Conservation (phyloP, 2,329 filamentous ascomycete species). For the Monilinia vaccinii-corymbosi region DNA sequence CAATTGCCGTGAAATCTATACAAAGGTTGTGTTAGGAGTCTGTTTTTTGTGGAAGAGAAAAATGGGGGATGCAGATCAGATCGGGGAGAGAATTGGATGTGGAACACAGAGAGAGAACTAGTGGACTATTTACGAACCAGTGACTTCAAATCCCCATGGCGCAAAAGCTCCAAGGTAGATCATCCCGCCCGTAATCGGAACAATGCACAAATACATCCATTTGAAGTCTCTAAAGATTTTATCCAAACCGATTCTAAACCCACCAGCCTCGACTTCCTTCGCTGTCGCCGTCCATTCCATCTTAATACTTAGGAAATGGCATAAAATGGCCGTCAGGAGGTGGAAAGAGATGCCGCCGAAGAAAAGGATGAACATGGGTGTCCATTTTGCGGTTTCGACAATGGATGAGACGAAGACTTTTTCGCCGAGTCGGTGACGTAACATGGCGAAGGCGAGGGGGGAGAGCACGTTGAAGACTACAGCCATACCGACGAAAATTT, state of each 20-base stretch:
- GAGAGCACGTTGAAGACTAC: slow-evolving; percentile 52
- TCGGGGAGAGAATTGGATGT: too few relatives aligned
- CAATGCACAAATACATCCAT: slow-evolving; percentile 34
- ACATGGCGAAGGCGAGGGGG: slow-evolving; percentile 18
- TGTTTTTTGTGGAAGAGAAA: too few relatives aligned
- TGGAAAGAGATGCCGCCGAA: slow-evolving; percentile 37
- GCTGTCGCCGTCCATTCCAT: slow-evolving; percentile 47
- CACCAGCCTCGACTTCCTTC: slow-evolving; percentile 47
- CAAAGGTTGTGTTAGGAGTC: too few relatives aligned
- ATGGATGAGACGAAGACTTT: slow-evolving; percentile 31
- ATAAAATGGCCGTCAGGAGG: slow-evolving; percentile 34
- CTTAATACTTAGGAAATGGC: slow-evolving; percentile 36
- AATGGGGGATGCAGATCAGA: too few relatives aligned
- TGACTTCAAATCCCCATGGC: slow-evolving; percentile 43
- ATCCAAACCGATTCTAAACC: slow-evolving; percentile 47
- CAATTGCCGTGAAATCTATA: slow-evolving; percentile 46
- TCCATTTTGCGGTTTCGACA: slow-evolving; percentile 47
- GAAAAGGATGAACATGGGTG: slow-evolving; percentile 35
- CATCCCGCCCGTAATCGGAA: slow-evolving; percentile 21
- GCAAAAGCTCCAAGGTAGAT: slow-evolving; percentile 23
- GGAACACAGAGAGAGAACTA: too few relatives aligned
- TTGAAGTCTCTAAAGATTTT: slow-evolving; percentile 48
- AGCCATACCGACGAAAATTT: slow-evolving; percentile 52
- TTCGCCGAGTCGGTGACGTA: slow-evolving; percentile 19
- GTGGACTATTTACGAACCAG: slow-evolving; percentile 11